Evolutionary conservation across 73 alveolate species (phyloP).

Genomic region (Symbiodinium natans): DNA sequence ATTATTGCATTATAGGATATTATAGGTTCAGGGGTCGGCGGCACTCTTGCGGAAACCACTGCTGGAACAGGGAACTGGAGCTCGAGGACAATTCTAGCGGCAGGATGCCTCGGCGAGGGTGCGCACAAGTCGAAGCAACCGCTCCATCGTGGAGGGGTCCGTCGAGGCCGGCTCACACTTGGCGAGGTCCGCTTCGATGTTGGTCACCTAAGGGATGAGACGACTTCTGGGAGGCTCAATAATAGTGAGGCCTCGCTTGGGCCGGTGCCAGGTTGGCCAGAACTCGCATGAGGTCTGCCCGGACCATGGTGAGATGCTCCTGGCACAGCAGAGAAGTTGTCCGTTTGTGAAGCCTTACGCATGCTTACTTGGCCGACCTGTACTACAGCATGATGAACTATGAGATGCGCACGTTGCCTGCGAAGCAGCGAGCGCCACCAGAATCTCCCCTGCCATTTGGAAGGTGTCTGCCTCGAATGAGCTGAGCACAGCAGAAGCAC

Average conservation of each 20-base stretch:
- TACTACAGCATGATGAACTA: too few species aligned
- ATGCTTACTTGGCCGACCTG: too few species aligned
- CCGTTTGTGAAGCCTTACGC: background rate
- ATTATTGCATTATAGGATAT: too few species aligned
- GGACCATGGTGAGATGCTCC: conserved; percentile 88
- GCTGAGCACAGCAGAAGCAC: too few species aligned
- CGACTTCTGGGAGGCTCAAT: background rate
- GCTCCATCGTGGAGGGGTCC: conserved; percentile 94
- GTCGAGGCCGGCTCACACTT: conserved; percentile 79
- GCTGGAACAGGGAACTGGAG: too few species aligned
- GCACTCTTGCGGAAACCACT: too few species aligned
- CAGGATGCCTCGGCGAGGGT: conserved; percentile 58
- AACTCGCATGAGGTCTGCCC: conserved; percentile 74
- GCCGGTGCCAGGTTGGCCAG: conserved; percentile 40
- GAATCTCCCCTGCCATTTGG: conserved; percentile 89
- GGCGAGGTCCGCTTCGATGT: conserved; percentile 60
- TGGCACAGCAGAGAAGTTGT: background rate
- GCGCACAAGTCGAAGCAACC: conserved; percentile 62
- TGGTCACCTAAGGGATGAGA: conserved; percentile 38
- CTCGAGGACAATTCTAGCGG: background rate
- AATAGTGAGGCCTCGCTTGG: background rate
- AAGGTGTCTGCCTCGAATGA: conserved; percentile 77
- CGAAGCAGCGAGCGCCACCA: conserved; percentile 73
- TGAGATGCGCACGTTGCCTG: conserved; percentile 26
- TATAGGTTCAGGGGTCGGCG: too few species aligned